phyloP scores from a whole-genome alignment of 768 basidiomycete genomes.

The Mycena kentingensis region DNA sequence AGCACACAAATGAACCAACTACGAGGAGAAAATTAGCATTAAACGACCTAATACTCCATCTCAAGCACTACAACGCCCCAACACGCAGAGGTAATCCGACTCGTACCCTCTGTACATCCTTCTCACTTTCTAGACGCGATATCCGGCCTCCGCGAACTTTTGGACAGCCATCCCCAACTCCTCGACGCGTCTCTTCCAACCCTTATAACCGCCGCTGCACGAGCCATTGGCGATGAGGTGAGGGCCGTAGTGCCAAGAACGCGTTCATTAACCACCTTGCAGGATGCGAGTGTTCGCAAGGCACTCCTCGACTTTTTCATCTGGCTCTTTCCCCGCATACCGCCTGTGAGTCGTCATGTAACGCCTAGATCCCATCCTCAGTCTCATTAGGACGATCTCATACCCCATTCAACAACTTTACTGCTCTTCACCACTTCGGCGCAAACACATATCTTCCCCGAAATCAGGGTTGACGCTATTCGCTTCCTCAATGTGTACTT shows the following conservation, averaged over 20 bases:
- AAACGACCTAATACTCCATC: conserved; percentile 71
- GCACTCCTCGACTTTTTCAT: conserved; percentile 63
- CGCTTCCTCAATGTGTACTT: conserved; percentile 77
- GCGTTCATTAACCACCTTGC: conserved; percentile 12
- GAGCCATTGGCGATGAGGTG: conserved; percentile 83
- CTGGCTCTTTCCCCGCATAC: conserved; percentile 71
- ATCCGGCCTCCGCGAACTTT: conserved; percentile 68
- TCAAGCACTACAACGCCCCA: conserved; percentile 83
- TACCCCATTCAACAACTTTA: conserved; percentile 73
- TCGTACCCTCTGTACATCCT: neutral
- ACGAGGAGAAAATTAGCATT: conserved; percentile 80
- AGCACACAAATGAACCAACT: conserved; percentile 52
- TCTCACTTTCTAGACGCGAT: conserved; percentile 59
- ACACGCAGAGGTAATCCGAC: conserved; percentile 62
- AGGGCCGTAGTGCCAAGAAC: too few species aligned
- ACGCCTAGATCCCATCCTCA: neutral
- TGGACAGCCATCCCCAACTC: conserved; percentile 61
- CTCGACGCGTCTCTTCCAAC: conserved; percentile 52
- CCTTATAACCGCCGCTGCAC: conserved; percentile 62
- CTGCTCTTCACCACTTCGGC: conserved; percentile 88
- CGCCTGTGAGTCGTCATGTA: conserved; percentile 44
- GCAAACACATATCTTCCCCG: conserved; percentile 93
- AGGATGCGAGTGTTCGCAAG: conserved; percentile 85
- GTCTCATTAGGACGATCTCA: conserved; percentile 57
- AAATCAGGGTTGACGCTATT: conserved; percentile 89